Base-by-base conservation (phyloP, 228 moss, liverwort and hornwort genomes). In the Sphagnum magellanicum region DNA sequence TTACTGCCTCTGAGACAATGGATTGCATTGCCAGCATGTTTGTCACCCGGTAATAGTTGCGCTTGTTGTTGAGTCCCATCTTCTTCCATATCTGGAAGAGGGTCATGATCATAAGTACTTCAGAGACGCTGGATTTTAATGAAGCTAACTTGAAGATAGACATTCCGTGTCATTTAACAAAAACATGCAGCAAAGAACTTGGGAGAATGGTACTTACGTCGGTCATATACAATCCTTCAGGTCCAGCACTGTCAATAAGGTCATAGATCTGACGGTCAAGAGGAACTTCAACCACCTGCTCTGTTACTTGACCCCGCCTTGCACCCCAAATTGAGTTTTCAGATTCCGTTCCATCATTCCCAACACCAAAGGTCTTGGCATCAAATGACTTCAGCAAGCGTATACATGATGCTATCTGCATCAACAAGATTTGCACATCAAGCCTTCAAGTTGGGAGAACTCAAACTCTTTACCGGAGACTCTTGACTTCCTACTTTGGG, bases 171-270 rank as follows among this genome's bases (percentile, higher is more conserved):
- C 32, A 32, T 32, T 16, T 67, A 8, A 67, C 52, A 50, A 72
- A 50, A 32, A 3, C 32, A 32, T 32, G 2, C 32, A 32, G 32
- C 32, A 32, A 32, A 32, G 32, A 32, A 32, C 32, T 32, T 32
- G 32, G 32, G 32, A 32, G 32, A 3, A 32, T 32, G 32, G 32
- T 52, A 61, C 84, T 83, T 81, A 98, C 97, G 80, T 98, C 97
- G 87, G 91, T 91, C 97, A 98, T 93, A 59, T 98, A 91, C 75
- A 98, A 78, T 72, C 97, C 97, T 16, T 81, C 82, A 80, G 81
- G 75, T 59, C 97, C 97, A 53, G 93, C 77, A 75, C 70, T 77
- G 67, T 88, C 86, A 67, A 98, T 78, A 10, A 93, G 82, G 69
- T 91, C 79, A 66, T 93, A 98, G 12, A 98, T 93, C 76, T 98